phyloP scores from a whole-genome alignment of 2,329 filamentous ascomycete species.

The Akanthomyces dipterigenus region DNA sequence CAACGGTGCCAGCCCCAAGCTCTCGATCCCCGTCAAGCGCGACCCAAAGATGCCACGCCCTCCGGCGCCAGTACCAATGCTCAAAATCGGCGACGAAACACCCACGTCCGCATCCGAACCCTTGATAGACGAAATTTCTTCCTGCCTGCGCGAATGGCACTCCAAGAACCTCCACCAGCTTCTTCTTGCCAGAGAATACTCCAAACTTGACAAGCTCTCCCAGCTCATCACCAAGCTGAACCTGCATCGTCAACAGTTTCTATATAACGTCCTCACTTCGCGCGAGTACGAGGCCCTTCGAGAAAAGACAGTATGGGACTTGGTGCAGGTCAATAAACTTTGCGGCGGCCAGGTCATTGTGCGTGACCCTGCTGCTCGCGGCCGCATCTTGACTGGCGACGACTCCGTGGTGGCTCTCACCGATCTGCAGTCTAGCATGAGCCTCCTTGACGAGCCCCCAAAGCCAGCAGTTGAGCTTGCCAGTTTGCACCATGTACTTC shows the following conservation, averaged over 20 bases:
- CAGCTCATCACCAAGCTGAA: conserved; percentile 77
- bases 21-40: conserved; percentile 46
- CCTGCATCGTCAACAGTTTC: conserved; percentile 75
- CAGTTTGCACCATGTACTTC: conserved; percentile 70
- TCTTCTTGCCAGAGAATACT: conserved; percentile 75
- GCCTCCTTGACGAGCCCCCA: conserved; percentile 78
- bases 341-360: conserved; percentile 93
- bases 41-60: conserved; percentile 68
- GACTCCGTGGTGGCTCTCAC: conserved; percentile 91
- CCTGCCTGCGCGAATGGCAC: conserved; percentile 95
- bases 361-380: conserved; percentile 74
- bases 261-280: conserved; percentile 87
- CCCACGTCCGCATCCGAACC: conserved; percentile 84
- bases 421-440: conserved; percentile 91
- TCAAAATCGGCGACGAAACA: conserved; percentile 96
- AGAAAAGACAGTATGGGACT: conserved; percentile 90
- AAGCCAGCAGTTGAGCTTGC: conserved; percentile 59
- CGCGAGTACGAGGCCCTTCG: conserved; percentile 76
- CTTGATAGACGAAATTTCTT: conserved; percentile 94
- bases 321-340: conserved; percentile 90
- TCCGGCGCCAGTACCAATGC: conserved; percentile 88
- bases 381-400: conserved; percentile 80
- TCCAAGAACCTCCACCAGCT: conserved; percentile 93
- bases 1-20: conserved; percentile 33
- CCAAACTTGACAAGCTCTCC: conserved; percentile 72